Evolutionary conservation across 2,329 filamentous ascomycete species (phyloP), one percentile per base, ranked within the genome.

Genomic region (Phoma sp.): DNA sequence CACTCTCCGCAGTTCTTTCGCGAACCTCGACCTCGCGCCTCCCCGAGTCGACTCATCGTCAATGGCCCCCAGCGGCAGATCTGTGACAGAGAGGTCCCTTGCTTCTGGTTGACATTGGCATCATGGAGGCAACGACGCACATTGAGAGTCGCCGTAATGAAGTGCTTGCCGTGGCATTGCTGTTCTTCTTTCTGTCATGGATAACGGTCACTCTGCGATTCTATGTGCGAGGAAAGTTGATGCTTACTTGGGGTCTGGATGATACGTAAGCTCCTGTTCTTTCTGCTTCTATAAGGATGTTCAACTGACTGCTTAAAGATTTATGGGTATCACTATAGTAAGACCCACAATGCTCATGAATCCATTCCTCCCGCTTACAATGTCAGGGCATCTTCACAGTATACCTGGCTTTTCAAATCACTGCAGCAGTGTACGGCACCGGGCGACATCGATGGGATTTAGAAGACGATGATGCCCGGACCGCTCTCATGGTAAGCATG

Each of bases 401-500:
- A 2, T 79, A 78, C 36, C 58, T 79, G 1, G 60, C 65, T 8
- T 74, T 71, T 23, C 76, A 79, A 52, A 66, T 77, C 6, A 67
- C 68, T 7, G 75, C 76, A 27, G 71, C 75, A 4, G 50, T 68
- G 6, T 69, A 78, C 44, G 77, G 77, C 7, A 76, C 74, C 1
- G 77, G 77, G 11, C 63, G 68, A 52, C 75, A 75, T 53, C 61
- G 73, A 35, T 59, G 58, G 51, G 68, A 76, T 1, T 56, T 79
- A 10, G 57, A 57, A 7, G 66, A 70, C 18, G 37, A 60, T 1
- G 61, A 74, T 45, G 67, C 66, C 4, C 59, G 58, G 38, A 71
- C 47, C 25, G 71, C 72, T 24, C 55, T 75, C 2, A 43, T 69
- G 30, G 73, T 74, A 47, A 38, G 59, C 57, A 4, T 3, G 13